These are phyloP conservation scores for Orbilia quercus DNA, from an alignment of 2,329 filamentous ascomycete species.

Conservation along the genomic window DNA sequence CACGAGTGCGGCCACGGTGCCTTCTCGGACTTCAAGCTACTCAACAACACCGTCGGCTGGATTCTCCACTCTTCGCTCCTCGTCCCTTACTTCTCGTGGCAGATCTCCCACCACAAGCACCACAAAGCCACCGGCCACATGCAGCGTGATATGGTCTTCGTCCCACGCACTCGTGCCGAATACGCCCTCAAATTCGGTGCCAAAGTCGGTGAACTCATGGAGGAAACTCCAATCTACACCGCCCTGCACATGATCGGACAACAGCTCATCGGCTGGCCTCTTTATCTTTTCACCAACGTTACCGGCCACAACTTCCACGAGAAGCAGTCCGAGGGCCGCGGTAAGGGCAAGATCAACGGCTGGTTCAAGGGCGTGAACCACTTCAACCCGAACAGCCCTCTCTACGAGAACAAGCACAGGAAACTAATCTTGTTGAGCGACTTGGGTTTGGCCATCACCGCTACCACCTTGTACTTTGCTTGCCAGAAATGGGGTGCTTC, in stretches of 20 bases:
- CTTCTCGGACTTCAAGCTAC: slow-evolving; percentile 88
- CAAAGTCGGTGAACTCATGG: slow-evolving; percentile 80
- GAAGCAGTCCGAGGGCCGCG: slow-evolving; percentile 89
- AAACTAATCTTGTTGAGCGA: slow-evolving; percentile 88
- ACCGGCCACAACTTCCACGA: slow-evolving; percentile 97
- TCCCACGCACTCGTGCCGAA: slow-evolving; percentile 88
- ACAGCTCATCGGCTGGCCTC: slow-evolving; percentile 91
- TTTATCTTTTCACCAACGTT: slow-evolving; percentile 90
- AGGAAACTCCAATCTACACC: slow-evolving; percentile 92
- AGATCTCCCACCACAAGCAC: slow-evolving; percentile 98
- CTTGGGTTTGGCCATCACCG: slow-evolving; percentile 76
- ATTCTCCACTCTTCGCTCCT: slow-evolving; percentile 86
- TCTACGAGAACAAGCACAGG: slow-evolving; percentile 92
- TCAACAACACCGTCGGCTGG: slow-evolving; percentile 95
- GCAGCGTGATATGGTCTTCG: slow-evolving; percentile 98
- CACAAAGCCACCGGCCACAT: slow-evolving; percentile 99
- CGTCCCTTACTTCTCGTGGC: slow-evolving; percentile 99
- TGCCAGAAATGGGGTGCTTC: slow-evolving; percentile 81
- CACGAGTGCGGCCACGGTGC: slow-evolving; percentile 98
- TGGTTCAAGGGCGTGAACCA: slow-evolving; percentile 86
- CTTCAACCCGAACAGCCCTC: slow-evolving; percentile 85
- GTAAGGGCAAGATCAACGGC: slow-evolving; percentile 90
- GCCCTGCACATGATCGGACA: slow-evolving; percentile 79
- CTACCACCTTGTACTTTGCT: slow-evolving; percentile 73
- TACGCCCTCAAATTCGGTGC: slow-evolving; percentile 78